Evolutionary conservation across 2,329 filamentous ascomycete species (phyloP).

Genomic region (Neonectria neomacrospora): DNA sequence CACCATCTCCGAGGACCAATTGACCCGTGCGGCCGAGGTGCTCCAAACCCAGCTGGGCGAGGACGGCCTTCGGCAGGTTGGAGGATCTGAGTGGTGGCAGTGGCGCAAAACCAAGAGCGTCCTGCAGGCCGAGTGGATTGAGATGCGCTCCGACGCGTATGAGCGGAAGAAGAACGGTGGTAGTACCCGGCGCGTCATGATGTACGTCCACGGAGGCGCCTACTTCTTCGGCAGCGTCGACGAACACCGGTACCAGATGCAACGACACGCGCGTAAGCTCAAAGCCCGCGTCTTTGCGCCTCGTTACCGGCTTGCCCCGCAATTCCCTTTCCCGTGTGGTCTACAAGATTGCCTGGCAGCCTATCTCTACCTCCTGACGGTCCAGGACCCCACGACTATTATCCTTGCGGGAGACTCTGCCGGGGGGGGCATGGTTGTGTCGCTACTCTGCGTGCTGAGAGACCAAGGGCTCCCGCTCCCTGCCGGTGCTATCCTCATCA

Average conservation of each 20-base stretch:
- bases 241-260: constrained; percentile 98
- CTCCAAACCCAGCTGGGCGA: constrained; percentile 81
- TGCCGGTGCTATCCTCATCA: constrained; percentile 89
- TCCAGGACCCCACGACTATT: constrained; percentile 83
- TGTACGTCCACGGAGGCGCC: constrained; percentile 93
- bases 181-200: constrained; percentile 79
- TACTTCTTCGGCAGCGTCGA: constrained; percentile 97
- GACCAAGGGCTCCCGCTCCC: constrained; percentile 87
- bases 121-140: constrained; percentile 91
- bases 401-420: constrained; percentile 93
- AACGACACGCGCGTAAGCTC: constrained; percentile 92
- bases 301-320: constrained; percentile 86
- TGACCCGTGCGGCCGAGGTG: constrained; percentile 73
- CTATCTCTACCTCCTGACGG: constrained; percentile 83
- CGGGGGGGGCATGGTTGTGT: constrained; percentile 89
- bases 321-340: constrained; percentile 95
- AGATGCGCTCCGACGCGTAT: constrained; percentile 83
- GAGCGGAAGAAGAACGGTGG: constrained; percentile 72
- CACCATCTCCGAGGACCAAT: constrained; percentile 70
- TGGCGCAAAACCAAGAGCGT: constrained; percentile 77
- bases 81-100: constrained; percentile 89
- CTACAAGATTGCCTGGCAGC: constrained; percentile 89
- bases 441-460: constrained; percentile 80
- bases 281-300: constrained; percentile 90
- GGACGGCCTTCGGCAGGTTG: constrained; percentile 78